Percentiles rank a stretch among this genome's conserved stretches.
phyloP scores from a whole-genome alignment of 495 filamentous ascomycete species.

The Penicillium antarcticum region DNA sequence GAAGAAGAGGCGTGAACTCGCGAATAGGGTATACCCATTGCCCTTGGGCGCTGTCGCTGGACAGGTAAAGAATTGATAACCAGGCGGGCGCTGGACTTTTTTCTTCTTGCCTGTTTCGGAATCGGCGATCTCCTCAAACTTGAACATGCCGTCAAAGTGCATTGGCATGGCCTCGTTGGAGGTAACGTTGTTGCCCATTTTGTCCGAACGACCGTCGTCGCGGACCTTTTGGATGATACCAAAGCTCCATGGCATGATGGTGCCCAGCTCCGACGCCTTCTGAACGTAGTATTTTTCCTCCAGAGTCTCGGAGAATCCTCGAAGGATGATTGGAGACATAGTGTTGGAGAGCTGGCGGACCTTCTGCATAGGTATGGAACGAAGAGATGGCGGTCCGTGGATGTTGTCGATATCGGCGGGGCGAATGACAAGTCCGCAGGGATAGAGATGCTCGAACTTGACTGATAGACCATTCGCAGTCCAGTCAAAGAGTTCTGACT shows the following conservation, averaged over 20 bases:
- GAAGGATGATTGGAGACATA: constrained; percentile 51
- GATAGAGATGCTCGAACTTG: constrained; percentile 41
- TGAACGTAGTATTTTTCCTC: constrained; percentile 41
- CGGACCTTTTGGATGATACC: constrained; percentile 49
- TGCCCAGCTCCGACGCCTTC: constrained; percentile 44
- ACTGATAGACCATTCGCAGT: constrained; percentile 21
- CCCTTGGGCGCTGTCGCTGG: constrained; percentile 43
- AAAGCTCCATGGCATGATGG: constrained; percentile 45
- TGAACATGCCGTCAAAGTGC: constrained; percentile 56
- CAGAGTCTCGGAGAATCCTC: constrained; percentile 47
- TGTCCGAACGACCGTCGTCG: constrained; percentile 33
- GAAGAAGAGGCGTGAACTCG: constrained; percentile 47
- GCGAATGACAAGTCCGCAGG: constrained; percentile 40
- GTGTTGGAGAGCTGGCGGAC: constrained; percentile 44
- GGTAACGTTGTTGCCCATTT: constrained; percentile 43
- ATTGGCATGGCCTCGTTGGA: constrained; percentile 54
- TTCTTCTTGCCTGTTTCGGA: constrained; percentile 22
- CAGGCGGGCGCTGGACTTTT: constrained; percentile 24
- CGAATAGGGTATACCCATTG: constrained; percentile 51
- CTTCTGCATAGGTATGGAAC: constrained; percentile 41
- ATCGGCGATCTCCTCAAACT: constrained; percentile 36
- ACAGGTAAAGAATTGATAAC: constrained; percentile 53
- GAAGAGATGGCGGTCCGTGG: constrained; percentile 28
- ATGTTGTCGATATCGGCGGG: constrained; percentile 21
- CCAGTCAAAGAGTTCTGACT: constrained; percentile 35